Base-by-base conservation (phyloP, 106 monocot species). In the Amphibolis antarctica region DNA sequence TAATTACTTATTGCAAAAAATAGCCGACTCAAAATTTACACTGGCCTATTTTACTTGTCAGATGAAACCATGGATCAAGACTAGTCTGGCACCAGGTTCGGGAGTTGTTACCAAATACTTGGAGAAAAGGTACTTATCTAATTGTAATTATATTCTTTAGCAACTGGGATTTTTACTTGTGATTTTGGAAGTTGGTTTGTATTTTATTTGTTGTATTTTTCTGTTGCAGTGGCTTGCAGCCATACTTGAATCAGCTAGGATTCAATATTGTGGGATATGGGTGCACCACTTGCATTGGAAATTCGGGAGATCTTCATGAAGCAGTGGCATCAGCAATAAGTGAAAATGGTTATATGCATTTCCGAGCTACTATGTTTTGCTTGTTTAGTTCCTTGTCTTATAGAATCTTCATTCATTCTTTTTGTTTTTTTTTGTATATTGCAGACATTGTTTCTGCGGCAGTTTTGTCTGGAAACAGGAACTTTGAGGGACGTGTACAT, bases 51-150 rank as follows among this genome's bases (percentile, higher is more conserved):
- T 31, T 61, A 43, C 7, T 61, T 19, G 47, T 70, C 76, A 92
- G 92, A 81, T 92, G 55, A 92, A 92, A 61, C 92, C 92, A 75
- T 92, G 92, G 92, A 92, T 92, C 56, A 92, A 92, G 63, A 92
- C 92, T 1, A 92, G 92, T 67, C 86, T 92, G 66, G 92, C 92
- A 51, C 92, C 92, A 63, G 92, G 92, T 60, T 92, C 92, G 46
- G 92, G 92, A 60, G 92, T 87, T 75, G 92, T 84, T 11, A 84
- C 77, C 53, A 87, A 84, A 49, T 92, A 92, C 66, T 65, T 92
- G 69, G 84, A 84, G 14, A 84, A 84, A 69, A 92, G 92, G 92
- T 86, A 71, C 14, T 29, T 36, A 2, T 36, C 36, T 7, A 36
- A 36, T 2, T 36, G 7, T 36, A n/a, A n/a, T n/a, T n/a, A n/a